These are phyloP conservation scores for Coelastrella sp. DNA, from an alignment of 139 green algal genomes.

Conservation along the genomic window DNA sequence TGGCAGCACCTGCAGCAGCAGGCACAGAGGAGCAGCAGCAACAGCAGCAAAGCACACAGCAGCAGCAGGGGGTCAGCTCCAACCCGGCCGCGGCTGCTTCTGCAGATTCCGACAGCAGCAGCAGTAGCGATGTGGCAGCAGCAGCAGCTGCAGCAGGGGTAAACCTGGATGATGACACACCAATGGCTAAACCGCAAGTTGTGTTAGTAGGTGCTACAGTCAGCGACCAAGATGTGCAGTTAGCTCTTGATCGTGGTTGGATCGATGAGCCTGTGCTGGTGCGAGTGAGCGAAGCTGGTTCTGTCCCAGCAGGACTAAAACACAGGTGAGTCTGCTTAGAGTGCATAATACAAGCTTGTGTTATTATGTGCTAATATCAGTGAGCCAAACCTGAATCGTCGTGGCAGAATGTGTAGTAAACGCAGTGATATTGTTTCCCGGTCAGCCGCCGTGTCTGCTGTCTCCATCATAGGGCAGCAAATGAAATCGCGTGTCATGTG, in stretches of 20 bases:
- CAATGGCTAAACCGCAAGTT: conserved; percentile 63
- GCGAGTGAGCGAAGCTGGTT: conserved; percentile 47
- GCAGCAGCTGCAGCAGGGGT: neutral
- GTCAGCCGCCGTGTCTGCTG: too few relatives aligned
- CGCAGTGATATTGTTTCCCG: too few relatives aligned
- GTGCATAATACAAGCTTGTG: neutral
- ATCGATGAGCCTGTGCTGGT: conserved; percentile 71
- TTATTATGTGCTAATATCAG: neutral
- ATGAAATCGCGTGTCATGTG: too few relatives aligned
- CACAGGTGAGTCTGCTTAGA: conserved; percentile 55
- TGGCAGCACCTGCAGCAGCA: conserved; percentile 21
- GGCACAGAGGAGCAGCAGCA: neutral
- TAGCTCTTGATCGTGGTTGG: conserved; percentile 67
- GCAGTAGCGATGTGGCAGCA: neutral
- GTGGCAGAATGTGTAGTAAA: neutral
- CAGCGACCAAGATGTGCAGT: conserved; percentile 50
- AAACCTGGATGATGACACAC: neutral
- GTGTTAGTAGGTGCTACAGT: conserved; percentile 83
- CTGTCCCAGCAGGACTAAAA: conserved; percentile 57
- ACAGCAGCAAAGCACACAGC: conserved; percentile 29
- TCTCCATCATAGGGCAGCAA: too few relatives aligned
- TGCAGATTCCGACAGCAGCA: neutral
- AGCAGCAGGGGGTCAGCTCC: too few relatives aligned
- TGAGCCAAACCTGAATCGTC: neutral
- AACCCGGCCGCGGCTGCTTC: conserved; percentile 16